A percentile compares a stretch with the other conserved stretches of the same genome.
Conservation (phyloP, 2,329 filamentous ascomycete genomes). For the Aspergillus ruber region DNA sequence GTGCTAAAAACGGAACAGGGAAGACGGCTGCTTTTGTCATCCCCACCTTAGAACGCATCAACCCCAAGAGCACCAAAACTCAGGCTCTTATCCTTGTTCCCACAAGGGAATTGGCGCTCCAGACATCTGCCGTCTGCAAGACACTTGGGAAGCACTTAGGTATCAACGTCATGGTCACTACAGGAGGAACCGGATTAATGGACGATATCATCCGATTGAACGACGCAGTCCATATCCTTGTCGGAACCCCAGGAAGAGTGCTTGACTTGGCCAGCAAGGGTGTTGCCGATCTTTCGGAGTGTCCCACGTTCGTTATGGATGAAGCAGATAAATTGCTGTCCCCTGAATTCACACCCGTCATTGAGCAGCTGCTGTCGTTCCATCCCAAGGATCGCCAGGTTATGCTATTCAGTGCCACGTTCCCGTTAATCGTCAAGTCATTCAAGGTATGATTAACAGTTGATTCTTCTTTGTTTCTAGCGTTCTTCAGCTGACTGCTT, state of each 20-base stretch:
- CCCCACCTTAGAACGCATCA: slow-evolving; percentile 88
- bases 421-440: slow-evolving; percentile 91
- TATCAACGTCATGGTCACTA: slow-evolving; percentile 98
- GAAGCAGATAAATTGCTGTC: slow-evolving; percentile 98
- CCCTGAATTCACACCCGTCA: slow-evolving; percentile 92
- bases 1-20: slow-evolving; percentile 97
- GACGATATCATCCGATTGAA: slow-evolving; percentile 95
- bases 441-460: slow-evolving; percentile 57
- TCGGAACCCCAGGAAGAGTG: slow-evolving; percentile 93
- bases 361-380: slow-evolving; percentile 90
- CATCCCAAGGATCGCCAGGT: slow-evolving; percentile 97
- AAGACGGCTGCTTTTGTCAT: slow-evolving; percentile 99
- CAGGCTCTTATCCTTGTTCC: slow-evolving; percentile 95
- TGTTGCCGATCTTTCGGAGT: slow-evolving; percentile 91
- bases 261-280: slow-evolving; percentile 93
- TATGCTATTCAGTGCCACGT: slow-evolving; percentile 98
- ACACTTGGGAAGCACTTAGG: slow-evolving; percentile 94
- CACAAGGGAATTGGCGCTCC: slow-evolving; percentile 91
- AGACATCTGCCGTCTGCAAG: slow-evolving; percentile 99
- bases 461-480: neutral
- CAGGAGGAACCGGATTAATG: slow-evolving; percentile 86
- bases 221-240: slow-evolving; percentile 93
- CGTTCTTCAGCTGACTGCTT: too few species aligned
- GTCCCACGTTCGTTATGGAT: slow-evolving; percentile 98
- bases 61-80: slow-evolving; percentile 92